Base-by-base conservation (phyloP, 352 stramenopile genomes). In the Globisporangium perplexum region DNA sequence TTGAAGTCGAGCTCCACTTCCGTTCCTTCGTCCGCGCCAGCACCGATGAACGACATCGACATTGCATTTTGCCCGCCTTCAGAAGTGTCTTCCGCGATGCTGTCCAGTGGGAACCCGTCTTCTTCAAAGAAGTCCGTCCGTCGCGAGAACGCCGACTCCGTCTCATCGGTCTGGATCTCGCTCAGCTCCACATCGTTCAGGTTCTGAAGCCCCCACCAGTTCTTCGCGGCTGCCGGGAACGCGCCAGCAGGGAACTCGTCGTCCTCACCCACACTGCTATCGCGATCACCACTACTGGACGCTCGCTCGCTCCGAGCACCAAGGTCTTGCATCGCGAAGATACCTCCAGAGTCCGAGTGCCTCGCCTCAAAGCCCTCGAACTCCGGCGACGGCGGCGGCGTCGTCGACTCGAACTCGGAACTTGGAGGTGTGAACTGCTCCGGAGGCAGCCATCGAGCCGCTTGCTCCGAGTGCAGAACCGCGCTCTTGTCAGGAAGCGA, bases 1-100 rank as follows among this genome's bases (percentile, higher is more conserved):
- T 63, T 54, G 55, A 95, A 92, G n/a, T 93, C 85, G 4, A 95
- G 63, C 55, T 93, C 78, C 22, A 95, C 68, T 55, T 95, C 85
- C 17, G 80, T 88, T 15, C 71, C 77, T 60, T 88, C 62, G 26
- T 88, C 77, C 26, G 77, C 77, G 17, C 76, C 81, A 17, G 65
- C 71, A 43, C 83, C 74, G 52, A 92, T 78, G 58, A 94, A 84
- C 11, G 83, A 94, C 81, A 94, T 90, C 0, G 81, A 92, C 62
- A 93, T 63, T 0, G 76, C 64, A 59, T 85, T 74, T 14, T 56
- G 42, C 17, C 66, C 31, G n/a, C 72, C 64, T 7, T 66, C 28
- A 0, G 69, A 38, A 10, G 38, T 33, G 38, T 28, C 26, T 36
- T 60, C 53, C 11, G 54, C 41, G 18, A 58, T 63, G 20, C 39